Conservation (phyloP, 768 basidiomycete species). For the Termitomyces sp. region DNA sequence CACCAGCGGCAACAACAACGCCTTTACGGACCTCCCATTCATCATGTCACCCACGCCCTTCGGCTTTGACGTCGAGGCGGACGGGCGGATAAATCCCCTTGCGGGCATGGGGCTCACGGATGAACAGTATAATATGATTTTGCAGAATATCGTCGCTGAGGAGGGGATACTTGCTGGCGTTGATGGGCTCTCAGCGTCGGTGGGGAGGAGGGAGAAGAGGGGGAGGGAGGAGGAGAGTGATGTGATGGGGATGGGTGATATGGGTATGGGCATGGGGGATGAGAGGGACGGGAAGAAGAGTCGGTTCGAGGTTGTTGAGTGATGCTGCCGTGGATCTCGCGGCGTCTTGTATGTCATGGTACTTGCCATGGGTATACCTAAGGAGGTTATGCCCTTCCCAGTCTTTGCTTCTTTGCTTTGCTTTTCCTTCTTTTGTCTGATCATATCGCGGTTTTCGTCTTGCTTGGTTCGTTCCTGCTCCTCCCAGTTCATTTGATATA, state of each 20-base stretch:
- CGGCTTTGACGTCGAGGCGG: conserved; percentile 34
- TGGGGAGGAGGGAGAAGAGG: conserved; percentile 1
- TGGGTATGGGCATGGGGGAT: neutral
- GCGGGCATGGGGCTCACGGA: conserved; percentile 86
- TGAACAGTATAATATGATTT: conserved; percentile 78
- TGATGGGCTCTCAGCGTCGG: conserved; percentile 16
- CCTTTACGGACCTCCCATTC: conserved; percentile 3
- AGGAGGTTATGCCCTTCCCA: neutral
- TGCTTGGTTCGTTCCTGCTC: neutral
- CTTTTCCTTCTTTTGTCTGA: neutral
- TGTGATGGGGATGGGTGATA: neutral
- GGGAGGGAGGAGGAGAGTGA: neutral
- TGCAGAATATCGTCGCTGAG: conserved; percentile 66
- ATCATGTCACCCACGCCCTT: conserved; percentile 1
- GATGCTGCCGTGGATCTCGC: neutral
- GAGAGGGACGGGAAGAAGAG: conserved; percentile 2
- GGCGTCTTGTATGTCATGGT: neutral
- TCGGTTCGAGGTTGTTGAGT: conserved; percentile 2
- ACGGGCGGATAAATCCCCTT: conserved; percentile 72
- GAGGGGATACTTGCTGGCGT: conserved; percentile 41
- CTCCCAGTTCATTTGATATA: neutral
- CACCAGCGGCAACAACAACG: conserved; percentile 2
- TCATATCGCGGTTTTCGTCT: neutral
- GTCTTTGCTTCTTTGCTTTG: neutral
- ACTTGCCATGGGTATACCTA: neutral